Percentiles rank a stretch among this genome's conserved stretches.
phyloP scores from a whole-genome alignment of 1,284 basidiomycete species.

The Melampsora americana region DNA sequence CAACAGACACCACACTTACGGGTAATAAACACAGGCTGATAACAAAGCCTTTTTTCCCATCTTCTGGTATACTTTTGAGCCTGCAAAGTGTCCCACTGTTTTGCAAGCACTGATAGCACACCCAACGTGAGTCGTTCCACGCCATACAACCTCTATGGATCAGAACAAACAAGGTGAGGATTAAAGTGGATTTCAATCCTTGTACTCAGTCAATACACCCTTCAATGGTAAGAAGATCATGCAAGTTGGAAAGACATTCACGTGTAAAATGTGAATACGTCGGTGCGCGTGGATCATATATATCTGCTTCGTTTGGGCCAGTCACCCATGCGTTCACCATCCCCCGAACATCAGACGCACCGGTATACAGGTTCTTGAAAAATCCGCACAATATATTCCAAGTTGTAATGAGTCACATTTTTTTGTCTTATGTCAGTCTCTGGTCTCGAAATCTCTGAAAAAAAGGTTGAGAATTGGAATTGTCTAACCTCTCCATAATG shows the following conservation, averaged over 20 bases:
- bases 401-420: too few relatives aligned
- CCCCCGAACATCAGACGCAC: not conserved
- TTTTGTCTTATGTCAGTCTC: too few relatives aligned
- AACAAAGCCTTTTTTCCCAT: not conserved
- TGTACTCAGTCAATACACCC: too few relatives aligned
- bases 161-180: not conserved
- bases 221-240: too few relatives aligned
- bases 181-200: not conserved
- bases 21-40: not conserved
- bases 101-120: not conserved
- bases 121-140: not conserved
- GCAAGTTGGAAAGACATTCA: not conserved
- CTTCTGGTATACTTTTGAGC: not conserved
- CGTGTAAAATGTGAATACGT: conserved; percentile 8
- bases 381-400: not conserved
- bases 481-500: not conserved
- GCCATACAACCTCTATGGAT: conserved; percentile 11
- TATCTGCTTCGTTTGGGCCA: not conserved
- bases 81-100: not conserved
- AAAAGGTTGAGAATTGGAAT: not conserved
- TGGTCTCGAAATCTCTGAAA: too few relatives aligned
- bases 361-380: not conserved
- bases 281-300: not conserved
- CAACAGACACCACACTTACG: not conserved
- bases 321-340: not conserved